Percentiles rank a stretch among this genome's conserved stretches.
Conservation (phyloP, 495 filamentous ascomycete species). For the Chaetomium tenue region DNA sequence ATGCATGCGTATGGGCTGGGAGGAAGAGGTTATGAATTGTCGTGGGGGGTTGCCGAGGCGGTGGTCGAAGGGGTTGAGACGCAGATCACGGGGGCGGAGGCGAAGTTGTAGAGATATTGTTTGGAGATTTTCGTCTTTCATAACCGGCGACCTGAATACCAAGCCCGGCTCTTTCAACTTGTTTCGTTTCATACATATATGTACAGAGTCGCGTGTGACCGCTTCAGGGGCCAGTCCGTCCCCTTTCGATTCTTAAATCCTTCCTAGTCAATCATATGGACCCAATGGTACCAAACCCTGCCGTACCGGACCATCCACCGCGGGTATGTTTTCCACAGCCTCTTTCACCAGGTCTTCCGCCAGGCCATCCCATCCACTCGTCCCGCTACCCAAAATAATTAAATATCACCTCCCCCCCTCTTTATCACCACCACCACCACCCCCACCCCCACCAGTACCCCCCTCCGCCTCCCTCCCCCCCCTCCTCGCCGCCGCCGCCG, state of each 20-base stretch:
- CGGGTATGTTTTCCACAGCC: not conserved
- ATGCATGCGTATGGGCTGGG: slow-evolving; percentile 66
- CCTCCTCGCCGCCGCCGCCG: slow-evolving; percentile 21
- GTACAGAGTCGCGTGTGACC: slow-evolving; percentile 13
- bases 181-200: not conserved
- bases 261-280: not conserved
- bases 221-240: not conserved
- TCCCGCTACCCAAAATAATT: not conserved
- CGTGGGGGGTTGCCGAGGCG: slow-evolving; percentile 48
- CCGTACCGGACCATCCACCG: not conserved
- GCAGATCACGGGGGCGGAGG: slow-evolving; percentile 24
- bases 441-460: slow-evolving; percentile 18
- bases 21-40: slow-evolving; percentile 57
- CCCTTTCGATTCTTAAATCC: not conserved
- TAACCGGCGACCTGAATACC: not conserved
- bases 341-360: too few relatives aligned
- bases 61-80: slow-evolving; percentile 37
- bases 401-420: not conserved
- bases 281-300: not conserved
- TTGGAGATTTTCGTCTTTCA: not conserved
- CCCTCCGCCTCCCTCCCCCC: slow-evolving; percentile 21
- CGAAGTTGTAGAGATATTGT: slow-evolving; percentile 19
- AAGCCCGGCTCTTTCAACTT: not conserved
- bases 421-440: not conserved
- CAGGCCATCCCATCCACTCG: too few relatives aligned